Conservation (phyloP, 2,329 filamentous ascomycete genomes). For the Sphaerulina vaccinii region DNA sequence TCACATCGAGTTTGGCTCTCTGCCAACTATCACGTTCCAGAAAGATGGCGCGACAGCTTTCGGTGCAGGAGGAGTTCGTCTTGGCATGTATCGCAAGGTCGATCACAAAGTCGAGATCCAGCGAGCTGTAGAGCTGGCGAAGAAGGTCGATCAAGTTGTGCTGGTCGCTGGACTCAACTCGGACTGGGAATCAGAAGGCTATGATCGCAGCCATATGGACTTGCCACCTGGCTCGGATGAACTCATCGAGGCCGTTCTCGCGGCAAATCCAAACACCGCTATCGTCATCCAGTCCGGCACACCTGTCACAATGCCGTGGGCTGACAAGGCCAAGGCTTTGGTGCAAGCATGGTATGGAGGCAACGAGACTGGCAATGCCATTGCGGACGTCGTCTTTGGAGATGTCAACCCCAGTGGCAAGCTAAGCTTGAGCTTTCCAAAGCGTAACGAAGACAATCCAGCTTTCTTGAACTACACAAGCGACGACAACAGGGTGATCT, state of each 20-base stretch:
- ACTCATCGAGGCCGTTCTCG: slow-evolving; percentile 64
- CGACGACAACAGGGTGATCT: slow-evolving; percentile 66
- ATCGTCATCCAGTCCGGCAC: slow-evolving; percentile 78
- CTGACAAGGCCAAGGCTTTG: slow-evolving; percentile 61
- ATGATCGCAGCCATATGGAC: slow-evolving; percentile 61
- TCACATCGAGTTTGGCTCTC: slow-evolving; percentile 60
- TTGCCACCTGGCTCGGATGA: slow-evolving; percentile 62
- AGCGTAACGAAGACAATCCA: slow-evolving; percentile 51
- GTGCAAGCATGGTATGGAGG: slow-evolving; percentile 81
- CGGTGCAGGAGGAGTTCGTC: slow-evolving; percentile 61
- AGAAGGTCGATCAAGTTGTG: slow-evolving; percentile 71
- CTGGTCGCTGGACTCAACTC: slow-evolving; percentile 75
- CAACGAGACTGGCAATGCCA: slow-evolving; percentile 80
- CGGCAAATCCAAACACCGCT: slow-evolving; percentile 66
- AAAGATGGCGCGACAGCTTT: slow-evolving; percentile 62
- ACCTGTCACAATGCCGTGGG: slow-evolving; percentile 71
- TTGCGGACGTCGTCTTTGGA: slow-evolving; percentile 75
- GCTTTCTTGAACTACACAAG: slow-evolving; percentile 72
- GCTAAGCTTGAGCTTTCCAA: slow-evolving; percentile 70
- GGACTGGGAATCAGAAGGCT: slow-evolving; percentile 73
- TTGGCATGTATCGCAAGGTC: slow-evolving; percentile 56
- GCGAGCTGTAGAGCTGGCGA: slow-evolving; percentile 66
- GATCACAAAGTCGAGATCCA: slow-evolving; percentile 65
- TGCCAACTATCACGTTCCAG: slow-evolving; percentile 64
- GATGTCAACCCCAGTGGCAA: slow-evolving; percentile 73